A percentile compares a stretch with the other conserved stretches of the same genome.
Evolutionary conservation across 345 rosid species (phyloP).

Genomic region (Acer campestre): DNA sequence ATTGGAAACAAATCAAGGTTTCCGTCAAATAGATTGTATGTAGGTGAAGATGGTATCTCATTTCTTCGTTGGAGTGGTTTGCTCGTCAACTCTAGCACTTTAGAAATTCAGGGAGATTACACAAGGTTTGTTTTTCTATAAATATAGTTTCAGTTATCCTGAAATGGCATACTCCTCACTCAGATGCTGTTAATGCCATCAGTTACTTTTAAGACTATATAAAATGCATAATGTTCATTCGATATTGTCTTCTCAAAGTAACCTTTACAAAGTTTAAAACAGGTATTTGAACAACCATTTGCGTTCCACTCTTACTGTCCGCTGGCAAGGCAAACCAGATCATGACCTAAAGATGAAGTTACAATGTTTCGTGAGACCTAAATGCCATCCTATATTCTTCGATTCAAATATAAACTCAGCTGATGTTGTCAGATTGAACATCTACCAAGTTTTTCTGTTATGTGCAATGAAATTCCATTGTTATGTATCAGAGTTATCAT

Average conservation of each 20-base stretch:
- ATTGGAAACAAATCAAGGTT: conserved; percentile 31
- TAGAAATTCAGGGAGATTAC: conserved; percentile 88
- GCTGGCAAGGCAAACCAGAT: conserved; percentile 60
- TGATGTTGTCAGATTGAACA: conserved; percentile 65
- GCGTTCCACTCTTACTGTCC: conserved; percentile 59
- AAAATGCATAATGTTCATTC: not conserved
- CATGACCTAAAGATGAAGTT: conserved; percentile 46
- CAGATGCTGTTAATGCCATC: not conserved
- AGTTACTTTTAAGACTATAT: not conserved
- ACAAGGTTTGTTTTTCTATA: conserved; percentile 50
- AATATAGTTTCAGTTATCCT: not conserved
- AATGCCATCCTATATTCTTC: conserved; percentile 77
- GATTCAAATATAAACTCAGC: conserved; percentile 80
- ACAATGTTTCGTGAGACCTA: conserved; percentile 59
- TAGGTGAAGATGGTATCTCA: conserved; percentile 53
- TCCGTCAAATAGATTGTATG: conserved; percentile 46
- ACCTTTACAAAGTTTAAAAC: conserved; percentile 22
- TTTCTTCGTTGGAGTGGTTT: conserved; percentile 86
- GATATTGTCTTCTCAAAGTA: not conserved
- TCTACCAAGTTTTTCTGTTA: conserved; percentile 76
- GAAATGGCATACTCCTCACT: not conserved
- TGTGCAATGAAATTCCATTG: conserved; percentile 89
- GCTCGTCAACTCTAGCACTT: conserved; percentile 62
- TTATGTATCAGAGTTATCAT: conserved; percentile 52
- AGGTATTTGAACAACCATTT: conserved; percentile 75